Evolutionary conservation across 371 early-diverging fungal species (phyloP), one percentile per base, ranked within the genome.

Genomic region (Mortierella sp.): DNA sequence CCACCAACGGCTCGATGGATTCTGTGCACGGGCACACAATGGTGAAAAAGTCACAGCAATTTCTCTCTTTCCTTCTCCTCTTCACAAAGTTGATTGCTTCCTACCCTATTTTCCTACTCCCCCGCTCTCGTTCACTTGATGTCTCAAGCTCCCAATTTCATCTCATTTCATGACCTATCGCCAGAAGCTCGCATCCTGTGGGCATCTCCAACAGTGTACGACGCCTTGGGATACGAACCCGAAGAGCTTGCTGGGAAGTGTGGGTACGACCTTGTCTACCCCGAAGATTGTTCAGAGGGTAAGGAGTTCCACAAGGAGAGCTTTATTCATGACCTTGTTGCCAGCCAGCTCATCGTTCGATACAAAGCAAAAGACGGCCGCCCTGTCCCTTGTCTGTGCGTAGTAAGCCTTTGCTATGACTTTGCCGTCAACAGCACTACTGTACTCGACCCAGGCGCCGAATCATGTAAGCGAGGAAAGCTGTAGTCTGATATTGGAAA

Each of bases 151-250:
- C 16, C 43, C 24, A 84, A 78, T 53, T 87, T 71, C 55, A 84
- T 87, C 46, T 71, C 82, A 19, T 85, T 86, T 45, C 85, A 83
- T 57, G 88, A 87, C 63, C 80, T 84, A 49, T 81, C 81, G 0
- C 78, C 84, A 0, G 58, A 67, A 9, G 81, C 79, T 16, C 72
- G 64, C n/a, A 74, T 79, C 39, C 63, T 82, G 2, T 88, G 82
- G 62, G 71, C 72, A 12, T 84, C 86, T 8, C 82, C 82, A 9
- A 80, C 83, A 42, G 73, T 85, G 5, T 64, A 67, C 14, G 83
- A 83, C 4, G 74, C 82, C 10, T 63, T 85, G 3, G 88, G 88
- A 1, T 87, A 68, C 48, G 34, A 58, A 5, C 84, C 83, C 2
- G 70, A 83, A 9, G 88, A 88, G 41, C n/a, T 88, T n/a, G 51